phyloP scores from a whole-genome alignment of 2,329 filamentous ascomycete genomes.

The Penicillium sp. region DNA sequence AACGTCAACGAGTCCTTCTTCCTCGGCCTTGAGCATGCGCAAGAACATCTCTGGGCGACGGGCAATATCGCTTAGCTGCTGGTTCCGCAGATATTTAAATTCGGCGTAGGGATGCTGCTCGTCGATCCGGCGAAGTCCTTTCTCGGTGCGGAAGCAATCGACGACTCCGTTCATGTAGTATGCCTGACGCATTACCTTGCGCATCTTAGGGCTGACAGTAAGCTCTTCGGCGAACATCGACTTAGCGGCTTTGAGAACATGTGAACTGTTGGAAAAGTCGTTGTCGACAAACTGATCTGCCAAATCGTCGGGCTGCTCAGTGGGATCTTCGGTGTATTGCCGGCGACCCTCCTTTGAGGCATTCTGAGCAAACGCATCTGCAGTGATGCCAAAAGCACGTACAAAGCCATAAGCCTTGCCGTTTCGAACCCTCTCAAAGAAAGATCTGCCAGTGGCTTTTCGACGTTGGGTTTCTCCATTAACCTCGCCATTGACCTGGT shows the following conservation, averaged over 20 bases:
- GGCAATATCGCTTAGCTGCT: constrained; percentile 77
- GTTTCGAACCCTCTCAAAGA: constrained; percentile 80
- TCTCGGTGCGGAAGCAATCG: constrained; percentile 87
- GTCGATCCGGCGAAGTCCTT: constrained; percentile 88
- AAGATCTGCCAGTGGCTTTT: constrained; percentile 74
- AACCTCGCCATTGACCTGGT: constrained; percentile 57
- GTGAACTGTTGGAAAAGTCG: constrained; percentile 71
- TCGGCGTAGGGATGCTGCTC: constrained; percentile 96
- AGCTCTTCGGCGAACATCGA: constrained; percentile 90
- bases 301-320: constrained; percentile 76
- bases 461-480: constrained; percentile 69
- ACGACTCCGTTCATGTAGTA: constrained; percentile 83
- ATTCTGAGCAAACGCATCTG: constrained; percentile 85
- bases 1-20: constrained; percentile 87
- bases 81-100: constrained; percentile 92
- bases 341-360: constrained; percentile 74
- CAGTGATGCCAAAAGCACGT: constrained; percentile 82
- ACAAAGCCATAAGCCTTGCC: constrained; percentile 79
- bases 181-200: constrained; percentile 76
- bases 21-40: constrained; percentile 96
- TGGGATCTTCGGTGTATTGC: constrained; percentile 79
- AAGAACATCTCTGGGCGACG: constrained; percentile 84
- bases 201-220: constrained; percentile 80
- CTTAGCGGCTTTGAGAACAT: constrained; percentile 75
- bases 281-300: constrained; percentile 73